Evolutionary conservation across 768 basidiomycete species (phyloP).

Genomic region (Boletus sp.): DNA sequence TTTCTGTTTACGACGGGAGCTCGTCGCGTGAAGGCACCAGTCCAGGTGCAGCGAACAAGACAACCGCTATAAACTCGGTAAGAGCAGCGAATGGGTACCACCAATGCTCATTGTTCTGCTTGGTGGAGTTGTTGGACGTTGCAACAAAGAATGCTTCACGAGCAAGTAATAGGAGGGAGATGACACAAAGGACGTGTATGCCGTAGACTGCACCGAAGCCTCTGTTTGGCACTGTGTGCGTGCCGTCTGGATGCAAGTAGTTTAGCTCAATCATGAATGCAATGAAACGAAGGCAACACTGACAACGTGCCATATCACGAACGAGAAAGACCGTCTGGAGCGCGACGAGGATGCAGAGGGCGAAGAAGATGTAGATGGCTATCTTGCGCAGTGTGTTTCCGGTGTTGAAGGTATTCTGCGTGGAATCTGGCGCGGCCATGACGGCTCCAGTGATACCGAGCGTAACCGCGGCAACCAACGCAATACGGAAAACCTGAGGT

Average conservation of each 20-base stretch:
- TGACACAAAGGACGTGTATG: slow-evolving; percentile 24
- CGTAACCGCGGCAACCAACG: slow-evolving; percentile 20
- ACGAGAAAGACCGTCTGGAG: slow-evolving; percentile 24
- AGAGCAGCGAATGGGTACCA: slow-evolving; percentile 35
- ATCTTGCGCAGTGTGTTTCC: slow-evolving; percentile 24
- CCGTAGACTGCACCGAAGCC: slow-evolving; percentile 23
- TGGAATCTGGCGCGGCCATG: slow-evolving; percentile 9
- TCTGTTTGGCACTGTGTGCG: slow-evolving; percentile 14
- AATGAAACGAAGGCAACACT: slow-evolving; percentile 3
- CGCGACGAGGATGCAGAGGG: slow-evolving; percentile 26
- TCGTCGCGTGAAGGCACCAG: slow-evolving; percentile 31
- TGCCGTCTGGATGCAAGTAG: slow-evolving; percentile 12
- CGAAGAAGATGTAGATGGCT: slow-evolving; percentile 28
- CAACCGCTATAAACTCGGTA: slow-evolving; percentile 31
- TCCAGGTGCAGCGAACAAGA: slow-evolving; percentile 31
- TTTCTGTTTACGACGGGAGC: slow-evolving; percentile 16
- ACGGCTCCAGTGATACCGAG: slow-evolving; percentile 29
- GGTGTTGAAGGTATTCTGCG: slow-evolving; percentile 3
- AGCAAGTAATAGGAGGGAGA: slow-evolving; percentile 25
- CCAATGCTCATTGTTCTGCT: slow-evolving; percentile 29
- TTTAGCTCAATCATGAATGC: slow-evolving; percentile 3
- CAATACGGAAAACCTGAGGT: slow-evolving; percentile 24
- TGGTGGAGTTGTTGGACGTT: slow-evolving; percentile 15
- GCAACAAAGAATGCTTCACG: slow-evolving; percentile 31
- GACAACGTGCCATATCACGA: slow-evolving; percentile 12